A percentile compares a stretch with the other conserved stretches of the same genome.
phyloP scores from a whole-genome alignment of 2,329 filamentous ascomycete genomes.

The Triangularia verruculosa region DNA sequence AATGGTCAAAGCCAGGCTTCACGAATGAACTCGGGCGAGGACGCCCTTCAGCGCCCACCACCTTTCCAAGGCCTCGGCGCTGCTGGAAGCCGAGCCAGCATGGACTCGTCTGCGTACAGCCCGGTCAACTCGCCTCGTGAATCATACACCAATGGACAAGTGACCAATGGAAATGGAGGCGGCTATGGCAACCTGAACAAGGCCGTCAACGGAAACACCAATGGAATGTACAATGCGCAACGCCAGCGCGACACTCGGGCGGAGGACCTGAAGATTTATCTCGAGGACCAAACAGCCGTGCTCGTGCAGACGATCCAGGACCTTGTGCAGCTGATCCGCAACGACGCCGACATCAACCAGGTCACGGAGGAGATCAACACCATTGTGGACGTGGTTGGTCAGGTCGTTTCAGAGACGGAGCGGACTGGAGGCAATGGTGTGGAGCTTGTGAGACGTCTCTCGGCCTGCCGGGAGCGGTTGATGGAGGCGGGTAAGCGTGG shows the following conservation, averaged over 20 bases:
- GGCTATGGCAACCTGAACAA: constrained; percentile 36
- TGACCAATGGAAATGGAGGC: constrained; percentile 37
- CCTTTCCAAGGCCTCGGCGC: constrained; percentile 54
- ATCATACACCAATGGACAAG: constrained; percentile 42
- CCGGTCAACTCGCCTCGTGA: constrained; percentile 66
- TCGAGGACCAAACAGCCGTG: constrained; percentile 77
- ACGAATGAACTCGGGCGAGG: constrained; percentile 36
- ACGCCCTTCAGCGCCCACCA: constrained; percentile 48
- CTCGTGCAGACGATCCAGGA: constrained; percentile 78
- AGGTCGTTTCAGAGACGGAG: constrained; percentile 66
- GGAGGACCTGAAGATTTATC: constrained; percentile 64
- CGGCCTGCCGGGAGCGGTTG: constrained; percentile 62
- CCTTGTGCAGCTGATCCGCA: constrained; percentile 70
- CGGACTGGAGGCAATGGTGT: constrained; percentile 49
- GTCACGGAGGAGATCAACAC: constrained; percentile 68
- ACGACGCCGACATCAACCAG: constrained; percentile 59
- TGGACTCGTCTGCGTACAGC: constrained; percentile 72
- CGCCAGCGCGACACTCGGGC: constrained; percentile 39
- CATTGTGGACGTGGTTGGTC: constrained; percentile 68
- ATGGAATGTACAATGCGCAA: constrained; percentile 38
- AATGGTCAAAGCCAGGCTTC: constrained; percentile 36
- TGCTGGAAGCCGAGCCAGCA: constrained; percentile 55
- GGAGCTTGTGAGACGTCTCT: constrained; percentile 54
- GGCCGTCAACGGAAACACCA: constrained; percentile 39
- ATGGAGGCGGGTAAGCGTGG: constrained; percentile 61